Base-by-base conservation (phyloP, 176 grass and related monocot species). In the Guadua angustifolia region DNA sequence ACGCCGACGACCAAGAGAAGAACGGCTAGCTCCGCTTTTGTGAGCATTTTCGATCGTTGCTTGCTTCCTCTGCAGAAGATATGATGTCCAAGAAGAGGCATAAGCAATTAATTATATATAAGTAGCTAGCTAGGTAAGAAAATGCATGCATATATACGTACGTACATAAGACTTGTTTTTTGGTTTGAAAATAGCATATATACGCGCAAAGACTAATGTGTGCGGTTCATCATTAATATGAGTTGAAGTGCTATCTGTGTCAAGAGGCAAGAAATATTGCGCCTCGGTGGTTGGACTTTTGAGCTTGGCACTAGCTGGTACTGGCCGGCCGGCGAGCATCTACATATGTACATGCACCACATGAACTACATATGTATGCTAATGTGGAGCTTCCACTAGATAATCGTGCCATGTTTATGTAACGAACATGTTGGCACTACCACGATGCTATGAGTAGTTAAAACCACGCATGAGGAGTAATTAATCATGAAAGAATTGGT, bases 351-450 rank as follows among this genome's bases (percentile, higher is more conserved):
- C 51, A 47, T 13, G 45, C 51, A 19, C 51, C 51, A 55, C 51
- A 55, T 19, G 51, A 19, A 19, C 15, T 55, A 52, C 35, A 36
- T 44, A 5, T 52, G 22, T 19, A 3, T 38, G 40, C 29, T 5
- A 11, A 19, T 61, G 74, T 86, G 67, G 84, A 79, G 56, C 67
- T 79, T 50, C 75, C 84, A 86, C 75, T 86, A 72, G 70, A 13
- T 71, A 46, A 25, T 7, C 8, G 5, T 42, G 19, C 2, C 21
- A 26, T 45, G 75, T 43, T 33, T 46, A 35, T 36, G 32, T 5
- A 21, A 60, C 45, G 11, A 7, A 7, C 35, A 36, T 70, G 1
- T 45, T 6, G 3, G 35, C 66, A 13, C 18, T 43, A 21, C 2
- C 35, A 22, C 66, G 22, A 17, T 6, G 38, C 18, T 7, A 2